A percentile compares a stretch with the other conserved stretches of the same genome.
Conservation (phyloP, 2,329 filamentous ascomycete genomes). For the Cladosporium sphaerospermum region DNA sequence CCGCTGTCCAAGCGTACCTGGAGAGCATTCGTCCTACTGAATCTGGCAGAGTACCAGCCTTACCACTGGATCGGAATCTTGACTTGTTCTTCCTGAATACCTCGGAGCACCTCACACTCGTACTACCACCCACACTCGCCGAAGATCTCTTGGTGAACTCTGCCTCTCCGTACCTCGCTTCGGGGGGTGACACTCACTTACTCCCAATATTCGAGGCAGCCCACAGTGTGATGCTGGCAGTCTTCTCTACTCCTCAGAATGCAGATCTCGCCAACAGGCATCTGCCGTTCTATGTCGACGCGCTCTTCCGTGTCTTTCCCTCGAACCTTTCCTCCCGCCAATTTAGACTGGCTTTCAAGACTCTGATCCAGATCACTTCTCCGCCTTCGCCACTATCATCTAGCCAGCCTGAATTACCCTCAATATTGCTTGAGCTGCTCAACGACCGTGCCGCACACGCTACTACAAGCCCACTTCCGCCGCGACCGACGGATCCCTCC, state of each 20-base stretch:
- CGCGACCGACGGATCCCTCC: slow-evolving; percentile 4
- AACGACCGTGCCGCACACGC: slow-evolving; percentile 57
- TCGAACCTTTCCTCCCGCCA: slow-evolving; percentile 71
- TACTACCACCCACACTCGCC: slow-evolving; percentile 59
- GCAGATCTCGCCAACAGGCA: slow-evolving; percentile 63
- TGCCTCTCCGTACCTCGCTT: slow-evolving; percentile 65
- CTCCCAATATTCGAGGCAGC: slow-evolving; percentile 79
- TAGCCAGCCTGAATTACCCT: slow-evolving; percentile 69
- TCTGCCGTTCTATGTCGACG: slow-evolving; percentile 76
- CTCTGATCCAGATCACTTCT: slow-evolving; percentile 72
- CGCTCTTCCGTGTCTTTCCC: slow-evolving; percentile 73
- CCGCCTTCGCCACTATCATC: slow-evolving; percentile 71
- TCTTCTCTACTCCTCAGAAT: slow-evolving; percentile 74
- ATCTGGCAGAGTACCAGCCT: slow-evolving; percentile 51
- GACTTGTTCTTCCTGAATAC: slow-evolving; percentile 85
- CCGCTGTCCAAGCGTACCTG: slow-evolving; percentile 61
- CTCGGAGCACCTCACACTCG: slow-evolving; percentile 73
- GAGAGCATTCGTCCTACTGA: slow-evolving; percentile 53
- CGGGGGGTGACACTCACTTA: slow-evolving; percentile 51
- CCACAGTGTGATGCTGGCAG: slow-evolving; percentile 73
- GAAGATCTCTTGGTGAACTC: slow-evolving; percentile 69
- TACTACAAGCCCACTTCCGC: slow-evolving; percentile 37
- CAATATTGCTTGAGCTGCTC: slow-evolving; percentile 73
- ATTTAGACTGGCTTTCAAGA: slow-evolving; percentile 83
- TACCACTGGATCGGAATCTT: slow-evolving; percentile 64